Base-by-base conservation (phyloP, 1,284 basidiomycete genomes). In the Melampsora larici-populina region DNA sequence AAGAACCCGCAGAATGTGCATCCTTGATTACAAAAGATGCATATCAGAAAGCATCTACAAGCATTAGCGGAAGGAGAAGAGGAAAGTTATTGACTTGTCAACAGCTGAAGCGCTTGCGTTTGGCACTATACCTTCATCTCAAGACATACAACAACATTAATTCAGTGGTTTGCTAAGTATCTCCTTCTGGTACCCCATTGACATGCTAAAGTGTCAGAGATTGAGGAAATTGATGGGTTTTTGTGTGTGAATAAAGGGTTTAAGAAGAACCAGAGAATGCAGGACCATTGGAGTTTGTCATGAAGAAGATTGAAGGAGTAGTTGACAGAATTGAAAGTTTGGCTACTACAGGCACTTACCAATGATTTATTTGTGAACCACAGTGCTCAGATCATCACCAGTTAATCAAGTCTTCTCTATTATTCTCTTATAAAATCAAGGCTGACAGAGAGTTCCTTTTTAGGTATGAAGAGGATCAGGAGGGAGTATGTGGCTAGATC, bases 91-190 rank as follows among this genome's bases (percentile, higher is more conserved):
- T 60, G 92, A 94, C 82, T 95, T 91, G 87, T 91, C 92, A 0
- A 93, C 92, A 46, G 93, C 91, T 13, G 93, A 96, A 89, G 90
- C 92, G 0, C 85, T 94, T 84, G 93, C 92, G 0, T 92, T 93
- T 81, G 93, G 93, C 0, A 89, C 84, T 94, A 0, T 82, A 83
- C 6, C 81, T 85, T 1, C 85, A 86, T 0, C 84, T 94, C 33
- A 76, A 80, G 62, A 80, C 83, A 1, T 91, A 91, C 51, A 13
- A 24, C 13, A 64, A 63, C 13, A 9, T 73, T 1, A 65, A 64
- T 43, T 48, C 60, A 24, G 71, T 73, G 6, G 24, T 65, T 21
- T 73, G 71, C 62, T 73, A 65, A 29, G 63, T 2, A 26, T 21
- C 3, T 51, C 63, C 43, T 49, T 13, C 31, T 1, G n/a, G n/a